These are phyloP conservation scores for Astrothelium macrocarpum DNA, from an alignment of 495 filamentous ascomycete species.

Conservation along the genomic window DNA sequence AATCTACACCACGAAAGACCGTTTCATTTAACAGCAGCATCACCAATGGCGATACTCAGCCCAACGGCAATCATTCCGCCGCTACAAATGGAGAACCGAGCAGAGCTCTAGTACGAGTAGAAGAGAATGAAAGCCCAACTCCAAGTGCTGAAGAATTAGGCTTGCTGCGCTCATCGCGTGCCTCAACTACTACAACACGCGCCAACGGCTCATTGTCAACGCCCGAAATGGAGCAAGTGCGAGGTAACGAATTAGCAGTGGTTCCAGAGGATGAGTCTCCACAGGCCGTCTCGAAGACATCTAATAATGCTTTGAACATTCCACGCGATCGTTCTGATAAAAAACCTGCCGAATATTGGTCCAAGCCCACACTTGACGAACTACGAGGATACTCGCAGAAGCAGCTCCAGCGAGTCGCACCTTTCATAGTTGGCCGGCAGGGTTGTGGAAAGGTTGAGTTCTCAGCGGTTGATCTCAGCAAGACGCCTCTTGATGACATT, in stretches of 20 bases:
- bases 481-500: constrained; percentile 60
- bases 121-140: constrained; percentile 36
- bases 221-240: constrained; percentile 64
- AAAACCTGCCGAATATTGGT: constrained; percentile 71
- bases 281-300: constrained; percentile 20
- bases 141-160: constrained; percentile 58
- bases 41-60: constrained; percentile 5
- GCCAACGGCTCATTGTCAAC: constrained; percentile 34
- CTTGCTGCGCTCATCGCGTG: constrained; percentile 47
- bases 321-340: constrained; percentile 37
- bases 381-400: constrained; percentile 63
- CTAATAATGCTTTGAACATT: constrained; percentile 7
- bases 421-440: constrained; percentile 73
- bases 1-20: constrained; percentile 54
- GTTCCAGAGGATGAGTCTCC: constrained; percentile 60
- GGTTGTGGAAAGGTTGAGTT: constrained; percentile 72
- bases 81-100: constrained; percentile 18
- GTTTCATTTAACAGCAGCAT: constrained; percentile 77
- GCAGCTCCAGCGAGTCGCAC: constrained; percentile 57
- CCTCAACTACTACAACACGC: constrained; percentile 34
- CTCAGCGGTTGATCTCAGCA: constrained; percentile 69
- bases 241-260: constrained; percentile 65
- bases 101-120: constrained; percentile 35
- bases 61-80: background rate
- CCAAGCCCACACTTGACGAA: constrained; percentile 61